Evolutionary conservation across 768 basidiomycete genomes (phyloP).

Genomic region (Rhodotorula graminis): DNA sequence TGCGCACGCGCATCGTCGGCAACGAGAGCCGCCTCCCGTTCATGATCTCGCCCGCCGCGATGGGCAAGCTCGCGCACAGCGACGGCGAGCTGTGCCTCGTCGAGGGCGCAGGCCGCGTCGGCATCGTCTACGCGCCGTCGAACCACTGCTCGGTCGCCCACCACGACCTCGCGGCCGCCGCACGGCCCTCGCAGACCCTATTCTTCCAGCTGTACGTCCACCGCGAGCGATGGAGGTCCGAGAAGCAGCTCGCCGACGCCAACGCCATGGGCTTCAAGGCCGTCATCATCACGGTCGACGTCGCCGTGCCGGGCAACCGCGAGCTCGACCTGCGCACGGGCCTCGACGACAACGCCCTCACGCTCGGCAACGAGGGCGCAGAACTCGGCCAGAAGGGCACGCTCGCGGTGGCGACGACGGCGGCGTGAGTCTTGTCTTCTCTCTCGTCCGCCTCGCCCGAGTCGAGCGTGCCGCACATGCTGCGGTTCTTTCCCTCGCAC

Average conservation of each 20-base stretch:
- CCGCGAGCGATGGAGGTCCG: conserved; percentile 21
- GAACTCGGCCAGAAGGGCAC: conserved; percentile 6
- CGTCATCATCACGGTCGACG: conserved; percentile 49
- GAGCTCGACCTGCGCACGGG: conserved; percentile 30
- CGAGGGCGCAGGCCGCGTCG: conserved; percentile 1
- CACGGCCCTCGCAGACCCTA: neutral
- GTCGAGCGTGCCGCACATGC: neutral
- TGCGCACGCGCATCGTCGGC: conserved; percentile 44
- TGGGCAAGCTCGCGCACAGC: conserved; percentile 26
- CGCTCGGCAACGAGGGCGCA: neutral
- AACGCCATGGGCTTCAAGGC: conserved; percentile 40
- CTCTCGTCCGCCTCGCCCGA: no score
- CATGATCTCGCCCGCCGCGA: conserved; percentile 48
- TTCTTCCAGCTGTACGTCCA: conserved; percentile 40
- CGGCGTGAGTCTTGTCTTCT: conserved; percentile 18
- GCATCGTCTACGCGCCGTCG: conserved; percentile 9
- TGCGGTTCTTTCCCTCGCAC: no score
- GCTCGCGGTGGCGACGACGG: conserved; percentile 15
- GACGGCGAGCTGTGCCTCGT: conserved; percentile 24
- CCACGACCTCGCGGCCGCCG: conserved; percentile 4
- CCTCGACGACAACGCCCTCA: conserved; percentile 17
- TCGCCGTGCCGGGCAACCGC: conserved; percentile 43
- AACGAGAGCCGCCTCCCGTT: conserved; percentile 44
- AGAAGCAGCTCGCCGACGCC: conserved; percentile 18
- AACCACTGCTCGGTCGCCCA: conserved; percentile 25